phyloP scores from a whole-genome alignment of 2,329 filamentous ascomycete genomes.

The Purpureocillium lavendulum region DNA sequence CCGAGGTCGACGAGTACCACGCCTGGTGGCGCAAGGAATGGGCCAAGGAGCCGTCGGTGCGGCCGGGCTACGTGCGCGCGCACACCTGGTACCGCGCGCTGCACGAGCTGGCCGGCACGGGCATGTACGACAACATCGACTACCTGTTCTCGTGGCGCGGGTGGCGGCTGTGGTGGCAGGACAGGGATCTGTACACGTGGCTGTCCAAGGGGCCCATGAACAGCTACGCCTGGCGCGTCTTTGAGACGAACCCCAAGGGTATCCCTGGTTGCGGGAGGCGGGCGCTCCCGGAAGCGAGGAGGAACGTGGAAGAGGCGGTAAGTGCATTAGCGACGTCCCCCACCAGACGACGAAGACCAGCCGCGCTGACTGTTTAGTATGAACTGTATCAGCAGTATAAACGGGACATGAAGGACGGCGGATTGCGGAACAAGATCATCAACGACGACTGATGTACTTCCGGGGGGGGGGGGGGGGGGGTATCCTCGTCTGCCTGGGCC shows the following conservation, averaged over 20 bases:
- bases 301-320: conserved; percentile 13
- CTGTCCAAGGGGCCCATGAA: conserved; percentile 16
- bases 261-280: conserved; percentile 16
- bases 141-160: conserved; percentile 12
- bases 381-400: neutral
- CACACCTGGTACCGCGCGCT: conserved; percentile 16
- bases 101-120: conserved; percentile 16
- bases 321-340: neutral
- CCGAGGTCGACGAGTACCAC: conserved; percentile 15
- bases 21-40: conserved; percentile 16
- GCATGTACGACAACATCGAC: conserved; percentile 15
- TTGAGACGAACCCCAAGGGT: conserved; percentile 15
- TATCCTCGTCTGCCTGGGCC: no score
- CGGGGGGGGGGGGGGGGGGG: no score
- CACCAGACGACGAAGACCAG: no score
- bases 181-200: conserved; percentile 14
- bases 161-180: conserved; percentile 15
- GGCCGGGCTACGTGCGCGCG: conserved; percentile 11
- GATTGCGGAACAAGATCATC: neutral
- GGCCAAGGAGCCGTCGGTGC: conserved; percentile 12
- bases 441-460: neutral
- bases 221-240: conserved; percentile 15
- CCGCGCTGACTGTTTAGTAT: neutral
- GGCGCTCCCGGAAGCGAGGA: conserved; percentile 12
- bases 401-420: neutral